Percentiles rank a stretch among this genome's conserved stretches.
Evolutionary conservation across 176 grass and related monocot genomes (phyloP).

Genomic region (Calamus simplicifolius): DNA sequence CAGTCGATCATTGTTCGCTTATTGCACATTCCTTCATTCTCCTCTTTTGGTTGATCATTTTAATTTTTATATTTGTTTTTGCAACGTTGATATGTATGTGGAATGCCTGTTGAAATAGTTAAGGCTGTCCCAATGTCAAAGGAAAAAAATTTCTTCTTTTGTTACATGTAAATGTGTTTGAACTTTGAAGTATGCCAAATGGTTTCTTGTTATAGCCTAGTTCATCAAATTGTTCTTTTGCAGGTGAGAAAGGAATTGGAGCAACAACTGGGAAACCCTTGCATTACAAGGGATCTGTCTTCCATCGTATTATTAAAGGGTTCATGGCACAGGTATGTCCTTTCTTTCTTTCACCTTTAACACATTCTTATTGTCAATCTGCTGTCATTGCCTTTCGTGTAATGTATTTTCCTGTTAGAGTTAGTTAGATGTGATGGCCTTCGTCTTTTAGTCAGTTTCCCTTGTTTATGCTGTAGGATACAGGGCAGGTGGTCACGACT

Average conservation of each 20-base stretch:
- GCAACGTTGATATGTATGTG: too few relatives aligned
- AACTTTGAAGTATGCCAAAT: too few relatives aligned
- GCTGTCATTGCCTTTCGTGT: constrained; percentile 7
- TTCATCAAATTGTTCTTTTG: constrained; percentile 6
- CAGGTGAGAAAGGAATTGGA: constrained; percentile 73
- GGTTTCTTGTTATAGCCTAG: too few relatives aligned
- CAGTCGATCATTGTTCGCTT: too few relatives aligned
- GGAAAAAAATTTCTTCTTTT: too few relatives aligned
- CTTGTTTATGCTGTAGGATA: constrained; percentile 59
- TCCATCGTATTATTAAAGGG: constrained; percentile 80
- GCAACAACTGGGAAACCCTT: constrained; percentile 49
- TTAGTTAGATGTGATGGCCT: constrained; percentile 32
- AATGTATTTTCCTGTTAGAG: constrained; percentile 12
- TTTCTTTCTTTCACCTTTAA: constrained; percentile 12
- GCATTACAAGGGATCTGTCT: constrained; percentile 81
- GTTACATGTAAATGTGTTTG: too few relatives aligned
- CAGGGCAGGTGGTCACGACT: constrained; percentile 57
- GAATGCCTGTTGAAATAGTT: too few relatives aligned
- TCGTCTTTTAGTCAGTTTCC: constrained; percentile 41
- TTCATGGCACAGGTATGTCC: constrained; percentile 93
- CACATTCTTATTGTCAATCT: constrained; percentile 10
- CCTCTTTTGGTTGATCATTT: too few relatives aligned
- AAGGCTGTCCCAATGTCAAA: too few relatives aligned
- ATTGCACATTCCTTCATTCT: too few relatives aligned
- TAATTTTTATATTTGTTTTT: too few relatives aligned